Base-by-base conservation (phyloP, 352 stramenopile genomes). In the Phytophthora cryptogea region DNA sequence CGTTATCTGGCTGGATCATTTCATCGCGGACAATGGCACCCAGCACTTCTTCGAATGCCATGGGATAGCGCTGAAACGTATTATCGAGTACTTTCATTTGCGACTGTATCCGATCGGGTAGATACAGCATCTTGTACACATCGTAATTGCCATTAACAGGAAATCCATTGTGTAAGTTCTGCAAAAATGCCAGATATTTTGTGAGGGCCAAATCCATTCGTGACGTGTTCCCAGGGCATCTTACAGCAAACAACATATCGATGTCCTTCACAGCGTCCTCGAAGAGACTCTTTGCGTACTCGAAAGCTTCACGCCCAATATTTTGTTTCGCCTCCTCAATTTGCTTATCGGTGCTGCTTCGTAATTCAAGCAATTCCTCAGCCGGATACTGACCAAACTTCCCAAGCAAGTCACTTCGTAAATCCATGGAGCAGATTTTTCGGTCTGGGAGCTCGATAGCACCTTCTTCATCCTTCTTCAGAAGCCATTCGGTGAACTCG, bases 61-160 rank as follows among this genome's bases (percentile, higher is more conserved):
- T 16, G 3, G 0, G 16, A n/a, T 56, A 1, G n/a, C 13, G 3
- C 48, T 40, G 20, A 8, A 47, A 51, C 5, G 39, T 28, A 1
- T 16, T n/a, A 10, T 52, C 7, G 17, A 71, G 9, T 8, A 27
- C 0, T 13, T 56, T 40, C 63, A 71, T 63, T 6, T 68, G 26
- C 0, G 14, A 3, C 60, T 72, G 63, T 17, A 72, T 42, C 2
- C 59, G 52, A 3, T 57, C 20, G 6, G 58, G 63, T 7, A 72
- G 33, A 54, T 54, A 37, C 11, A 68, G 28, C 33, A 59, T 44
- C 5, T 31, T 51, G 13, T 32, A 32, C 3, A 8, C 23, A 0
- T 40, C n/a, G 3, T 39, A 27, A 0, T 47, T 11, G 14, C 39
- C 16, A 14, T 10, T 17, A 9, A 8, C 5, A 13, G 45, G 4